A percentile compares a stretch with the other conserved stretches of the same genome.
Evolutionary conservation across 306 rosid genomes (phyloP).

Genomic region (barrel medic (Medicago truncatula)): DNA sequence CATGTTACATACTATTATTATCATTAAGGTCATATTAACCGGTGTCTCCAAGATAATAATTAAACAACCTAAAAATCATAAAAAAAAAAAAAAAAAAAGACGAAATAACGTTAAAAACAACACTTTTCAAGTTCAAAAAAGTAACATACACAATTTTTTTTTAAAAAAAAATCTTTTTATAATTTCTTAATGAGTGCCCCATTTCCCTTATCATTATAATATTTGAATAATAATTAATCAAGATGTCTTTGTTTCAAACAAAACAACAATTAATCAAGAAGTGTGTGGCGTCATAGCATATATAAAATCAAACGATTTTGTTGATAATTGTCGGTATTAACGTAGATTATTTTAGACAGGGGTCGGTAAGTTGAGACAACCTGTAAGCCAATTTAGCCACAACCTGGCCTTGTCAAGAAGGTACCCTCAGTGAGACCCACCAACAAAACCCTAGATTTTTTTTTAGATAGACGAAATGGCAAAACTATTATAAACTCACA

Average conservation of each 20-base stretch:
- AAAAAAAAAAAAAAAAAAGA: too few species aligned
- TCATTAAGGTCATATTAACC: too few species aligned
- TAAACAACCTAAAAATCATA: too few species aligned
- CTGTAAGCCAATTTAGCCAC: constrained; percentile 48
- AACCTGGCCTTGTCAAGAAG: constrained; percentile 36
- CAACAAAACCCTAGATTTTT: constrained; percentile 40
- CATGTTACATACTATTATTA: neutral
- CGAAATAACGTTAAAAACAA: too few species aligned
- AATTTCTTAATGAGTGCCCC: too few species aligned
- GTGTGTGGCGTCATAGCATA: constrained; percentile 25
- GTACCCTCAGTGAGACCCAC: constrained; percentile 34
- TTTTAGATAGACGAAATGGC: too few species aligned
- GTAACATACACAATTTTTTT: too few species aligned
- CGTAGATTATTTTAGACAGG: constrained; percentile 41
- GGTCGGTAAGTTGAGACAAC: constrained; percentile 50
- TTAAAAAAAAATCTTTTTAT: too few species aligned
- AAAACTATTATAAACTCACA: too few species aligned
- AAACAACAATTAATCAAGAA: constrained; percentile 9
- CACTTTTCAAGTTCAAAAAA: too few species aligned
- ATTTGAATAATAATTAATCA: constrained; percentile 16
- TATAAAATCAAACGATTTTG: constrained; percentile 13
- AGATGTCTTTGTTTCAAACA: neutral
- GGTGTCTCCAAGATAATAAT: too few species aligned
- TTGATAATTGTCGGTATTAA: constrained; percentile 42
- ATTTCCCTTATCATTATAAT: too few species aligned